Evolutionary conservation across 2,329 filamentous ascomycete genomes (phyloP).

Genomic region (Phialophora verrucosa): DNA sequence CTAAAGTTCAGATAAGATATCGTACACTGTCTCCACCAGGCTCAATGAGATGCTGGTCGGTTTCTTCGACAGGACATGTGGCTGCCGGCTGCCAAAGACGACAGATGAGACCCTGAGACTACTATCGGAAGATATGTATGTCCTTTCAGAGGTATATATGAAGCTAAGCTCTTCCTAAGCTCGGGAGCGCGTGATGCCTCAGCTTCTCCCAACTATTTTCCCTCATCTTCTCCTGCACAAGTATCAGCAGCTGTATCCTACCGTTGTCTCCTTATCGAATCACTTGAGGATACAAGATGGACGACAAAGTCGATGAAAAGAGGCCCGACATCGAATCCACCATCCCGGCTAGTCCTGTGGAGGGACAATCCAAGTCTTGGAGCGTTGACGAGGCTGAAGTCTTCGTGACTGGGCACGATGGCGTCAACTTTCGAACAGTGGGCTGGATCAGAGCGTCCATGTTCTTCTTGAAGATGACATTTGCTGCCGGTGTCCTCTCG

Average conservation of each 20-base stretch:
- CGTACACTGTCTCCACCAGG: not conserved
- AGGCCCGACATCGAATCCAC: slow-evolving; percentile 11
- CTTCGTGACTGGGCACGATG: slow-evolving; percentile 53
- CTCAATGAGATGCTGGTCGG: not conserved
- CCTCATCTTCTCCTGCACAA: not conserved
- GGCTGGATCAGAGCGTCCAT: slow-evolving; percentile 56
- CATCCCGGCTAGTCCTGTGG: not conserved
- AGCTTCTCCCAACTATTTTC: not conserved
- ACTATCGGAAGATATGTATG: too few relatives aligned
- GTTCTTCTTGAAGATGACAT: slow-evolving; percentile 69
- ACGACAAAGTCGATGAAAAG: slow-evolving; percentile 7
- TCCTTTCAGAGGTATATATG: not conserved
- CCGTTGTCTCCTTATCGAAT: not conserved
- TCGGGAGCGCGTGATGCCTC: not conserved
- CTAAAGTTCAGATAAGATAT: not conserved
- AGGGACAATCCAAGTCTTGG: not conserved
- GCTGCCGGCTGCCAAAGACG: not conserved
- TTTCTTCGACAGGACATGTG: not conserved
- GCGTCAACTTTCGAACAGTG: slow-evolving; percentile 57
- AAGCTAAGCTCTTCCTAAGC: not conserved
- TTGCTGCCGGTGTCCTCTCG: slow-evolving; percentile 90
- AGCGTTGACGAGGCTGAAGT: slow-evolving; percentile 45
- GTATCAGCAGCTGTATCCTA: not conserved
- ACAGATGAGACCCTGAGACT: not conserved
- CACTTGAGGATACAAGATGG: not conserved